Base-by-base conservation (phyloP, 2,329 filamentous ascomycete species). In the Aquanectria penicillioides region DNA sequence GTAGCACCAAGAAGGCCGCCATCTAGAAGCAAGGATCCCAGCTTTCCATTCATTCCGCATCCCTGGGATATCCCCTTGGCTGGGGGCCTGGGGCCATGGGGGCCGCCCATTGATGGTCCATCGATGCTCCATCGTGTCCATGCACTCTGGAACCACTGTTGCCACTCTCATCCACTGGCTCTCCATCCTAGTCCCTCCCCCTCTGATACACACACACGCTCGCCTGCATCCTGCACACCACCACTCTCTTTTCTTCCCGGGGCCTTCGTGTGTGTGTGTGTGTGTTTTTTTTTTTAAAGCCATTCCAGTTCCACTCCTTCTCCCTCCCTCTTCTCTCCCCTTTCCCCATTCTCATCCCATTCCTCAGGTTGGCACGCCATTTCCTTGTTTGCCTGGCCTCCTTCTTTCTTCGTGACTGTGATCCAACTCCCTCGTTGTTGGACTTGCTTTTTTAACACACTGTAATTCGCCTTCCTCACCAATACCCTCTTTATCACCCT, bases 381-480 rank as follows among this genome's bases (percentile, higher is more conserved):
- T 43, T 63, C 57, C 48, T 59, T 54, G 41, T 63, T 37, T 43
- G 38, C 20, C 48, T 61, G 20, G 46, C 48, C 43, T 55, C 53
- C 38, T 64, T 62, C 61, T 66, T 70, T 67, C 57, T 69, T 71
- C 65, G 59, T 67, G 68, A 53, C 37, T 43, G 5, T 43, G 26
- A 20, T 68, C 72, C 73, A 73, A 75, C 70, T 71, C 74, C 54
- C 71, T 77, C 75, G 69, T 72, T 77, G 68, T 74, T 75, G 75
- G 74, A 59, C 64, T 68, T 69, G 67, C 58, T 60, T 41, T 46
- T 60, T 62, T 65, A 62, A 29, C 40, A 62, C 31, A 46, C 61
- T 67, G 41, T 67, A 69, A 69, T 69, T 53, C 60, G 33, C 47
- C 38, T 62, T 60, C 47, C 54, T 56, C 58, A 53, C 57, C 33